These are phyloP conservation scores for Pseudogymnoascus sp. DNA, from an alignment of 2,329 filamentous ascomycete species.

Conservation along the genomic window DNA sequence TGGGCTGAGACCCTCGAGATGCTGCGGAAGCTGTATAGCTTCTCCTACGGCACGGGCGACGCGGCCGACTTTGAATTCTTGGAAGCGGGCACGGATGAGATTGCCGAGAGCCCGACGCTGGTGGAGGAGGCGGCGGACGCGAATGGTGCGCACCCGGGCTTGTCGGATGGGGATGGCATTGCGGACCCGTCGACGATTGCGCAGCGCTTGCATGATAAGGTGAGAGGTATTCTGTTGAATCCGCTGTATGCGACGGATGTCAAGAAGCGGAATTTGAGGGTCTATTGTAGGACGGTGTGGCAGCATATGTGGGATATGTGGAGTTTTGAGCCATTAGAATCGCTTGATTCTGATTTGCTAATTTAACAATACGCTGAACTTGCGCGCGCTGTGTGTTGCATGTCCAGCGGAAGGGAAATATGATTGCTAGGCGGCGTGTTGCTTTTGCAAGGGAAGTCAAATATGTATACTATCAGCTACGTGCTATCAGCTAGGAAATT, in stretches of 20 bases:
- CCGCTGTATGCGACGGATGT: background rate
- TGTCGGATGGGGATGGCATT: background rate
- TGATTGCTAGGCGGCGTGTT: background rate
- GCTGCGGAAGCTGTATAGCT: slow-evolving; percentile 12
- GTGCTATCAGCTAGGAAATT: no score
- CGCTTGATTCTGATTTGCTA: background rate
- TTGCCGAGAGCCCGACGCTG: background rate
- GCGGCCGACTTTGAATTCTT: slow-evolving; percentile 8
- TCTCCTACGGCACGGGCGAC: slow-evolving; percentile 9
- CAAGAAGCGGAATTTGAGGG: slow-evolving; percentile 11
- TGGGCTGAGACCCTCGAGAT: slow-evolving; percentile 2
- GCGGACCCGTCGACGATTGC: background rate
- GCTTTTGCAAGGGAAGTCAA: background rate
- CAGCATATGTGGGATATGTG: slow-evolving; percentile 11
- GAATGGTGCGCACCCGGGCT: background rate
- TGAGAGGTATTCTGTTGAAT: slow-evolving; percentile 6
- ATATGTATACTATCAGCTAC: background rate
- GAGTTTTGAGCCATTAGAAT: slow-evolving; percentile 2
- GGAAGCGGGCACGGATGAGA: slow-evolving; percentile 9
- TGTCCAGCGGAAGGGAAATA: background rate
- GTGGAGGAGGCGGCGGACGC: background rate
- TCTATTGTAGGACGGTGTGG: slow-evolving; percentile 10
- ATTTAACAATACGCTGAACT: background rate
- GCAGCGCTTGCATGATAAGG: slow-evolving; percentile 8
- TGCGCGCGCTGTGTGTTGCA: background rate